phyloP scores from a whole-genome alignment of 1,284 basidiomycete species.

The Vanrija sp. region DNA sequence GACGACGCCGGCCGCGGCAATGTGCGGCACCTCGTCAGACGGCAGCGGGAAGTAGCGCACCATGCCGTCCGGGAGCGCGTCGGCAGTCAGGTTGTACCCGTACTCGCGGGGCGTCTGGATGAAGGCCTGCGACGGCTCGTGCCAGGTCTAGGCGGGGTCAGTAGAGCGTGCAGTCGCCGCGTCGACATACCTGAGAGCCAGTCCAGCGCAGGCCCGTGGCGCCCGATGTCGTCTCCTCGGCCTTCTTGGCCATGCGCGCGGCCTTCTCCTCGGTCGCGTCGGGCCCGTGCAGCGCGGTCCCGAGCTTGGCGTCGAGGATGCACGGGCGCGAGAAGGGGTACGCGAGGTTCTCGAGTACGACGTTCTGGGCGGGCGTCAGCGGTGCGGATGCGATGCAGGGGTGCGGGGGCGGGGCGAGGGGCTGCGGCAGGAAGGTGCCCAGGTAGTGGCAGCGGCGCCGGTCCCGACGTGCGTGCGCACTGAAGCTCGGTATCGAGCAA shows the following conservation, averaged over 20 bases:
- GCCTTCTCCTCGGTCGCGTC: constrained; percentile 70
- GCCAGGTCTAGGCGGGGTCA: constrained; percentile 61
- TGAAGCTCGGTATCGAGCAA: too few relatives aligned
- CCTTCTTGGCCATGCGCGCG: constrained; percentile 68
- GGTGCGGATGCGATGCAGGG: neutral
- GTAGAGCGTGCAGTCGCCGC: neutral
- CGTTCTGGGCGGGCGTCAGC: constrained; percentile 54
- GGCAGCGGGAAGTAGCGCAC: constrained; percentile 69
- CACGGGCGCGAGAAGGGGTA: constrained; percentile 72
- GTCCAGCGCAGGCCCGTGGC: constrained; percentile 77
- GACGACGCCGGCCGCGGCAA: neutral
- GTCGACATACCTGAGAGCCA: constrained; percentile 71
- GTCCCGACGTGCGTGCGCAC: too few relatives aligned
- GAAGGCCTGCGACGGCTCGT: constrained; percentile 56
- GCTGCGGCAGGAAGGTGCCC: too few relatives aligned
- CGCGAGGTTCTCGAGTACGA: constrained; percentile 82
- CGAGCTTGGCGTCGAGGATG: constrained; percentile 87
- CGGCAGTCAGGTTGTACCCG: constrained; percentile 67
- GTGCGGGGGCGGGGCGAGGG: too few relatives aligned
- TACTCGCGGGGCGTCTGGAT: constrained; percentile 70
- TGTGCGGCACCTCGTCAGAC: constrained; percentile 12
- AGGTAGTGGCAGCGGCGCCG: too few relatives aligned
- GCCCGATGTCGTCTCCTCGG: constrained; percentile 65
- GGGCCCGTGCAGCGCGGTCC: constrained; percentile 65
- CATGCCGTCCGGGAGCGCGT: constrained; percentile 69